These are phyloP conservation scores for Blastosporella zonata DNA, from an alignment of 1,284 basidiomycete genomes.

Conservation along the genomic window DNA sequence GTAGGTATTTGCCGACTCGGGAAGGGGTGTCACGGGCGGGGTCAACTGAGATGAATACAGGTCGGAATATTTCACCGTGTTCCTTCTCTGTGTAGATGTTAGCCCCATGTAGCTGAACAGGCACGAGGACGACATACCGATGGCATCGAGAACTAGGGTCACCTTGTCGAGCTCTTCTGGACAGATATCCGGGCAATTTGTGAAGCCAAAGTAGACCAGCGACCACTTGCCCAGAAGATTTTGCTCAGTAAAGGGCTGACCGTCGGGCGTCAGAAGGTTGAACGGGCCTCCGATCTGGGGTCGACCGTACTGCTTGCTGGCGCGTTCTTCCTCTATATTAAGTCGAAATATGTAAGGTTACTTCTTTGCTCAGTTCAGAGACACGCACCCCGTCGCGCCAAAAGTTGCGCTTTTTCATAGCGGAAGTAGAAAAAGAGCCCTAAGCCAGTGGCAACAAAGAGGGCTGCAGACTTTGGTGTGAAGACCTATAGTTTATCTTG, in stretches of 20 bases:
- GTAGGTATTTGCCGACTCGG: slow-evolving; percentile 57
- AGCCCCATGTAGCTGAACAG: not conserved
- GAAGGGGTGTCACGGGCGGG: slow-evolving; percentile 84
- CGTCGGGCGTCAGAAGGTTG: slow-evolving; percentile 63
- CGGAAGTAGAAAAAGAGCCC: slow-evolving; percentile 90
- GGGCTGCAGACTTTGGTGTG: slow-evolving; percentile 76
- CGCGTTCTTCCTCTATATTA: slow-evolving; percentile 61
- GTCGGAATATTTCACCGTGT: slow-evolving; percentile 63
- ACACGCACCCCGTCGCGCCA: slow-evolving; percentile 65
- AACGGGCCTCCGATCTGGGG: slow-evolving; percentile 93
- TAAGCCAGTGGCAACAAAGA: slow-evolving; percentile 82
- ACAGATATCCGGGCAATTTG: slow-evolving; percentile 98
- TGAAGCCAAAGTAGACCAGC: slow-evolving; percentile 96
- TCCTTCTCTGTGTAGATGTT: slow-evolving; percentile 52
- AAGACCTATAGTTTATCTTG: slow-evolving; percentile 61
- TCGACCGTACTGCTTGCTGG: slow-evolving; percentile 55
- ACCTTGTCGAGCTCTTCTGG: slow-evolving; percentile 98
- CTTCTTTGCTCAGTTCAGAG: not conserved
- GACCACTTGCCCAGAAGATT: slow-evolving; percentile 86
- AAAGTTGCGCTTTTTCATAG: slow-evolving; percentile 79
- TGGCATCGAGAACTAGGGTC: slow-evolving; percentile 72
- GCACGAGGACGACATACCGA: slow-evolving; percentile 50
- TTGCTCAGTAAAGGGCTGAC: slow-evolving; percentile 76
- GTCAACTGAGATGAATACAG: slow-evolving; percentile 95
- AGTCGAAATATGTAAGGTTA: slow-evolving; percentile 3